Percentiles rank a stretch among this genome's conserved stretches.
Conservation (phyloP, 2,329 filamentous ascomycete genomes). For the Aspergillus sp. region DNA sequence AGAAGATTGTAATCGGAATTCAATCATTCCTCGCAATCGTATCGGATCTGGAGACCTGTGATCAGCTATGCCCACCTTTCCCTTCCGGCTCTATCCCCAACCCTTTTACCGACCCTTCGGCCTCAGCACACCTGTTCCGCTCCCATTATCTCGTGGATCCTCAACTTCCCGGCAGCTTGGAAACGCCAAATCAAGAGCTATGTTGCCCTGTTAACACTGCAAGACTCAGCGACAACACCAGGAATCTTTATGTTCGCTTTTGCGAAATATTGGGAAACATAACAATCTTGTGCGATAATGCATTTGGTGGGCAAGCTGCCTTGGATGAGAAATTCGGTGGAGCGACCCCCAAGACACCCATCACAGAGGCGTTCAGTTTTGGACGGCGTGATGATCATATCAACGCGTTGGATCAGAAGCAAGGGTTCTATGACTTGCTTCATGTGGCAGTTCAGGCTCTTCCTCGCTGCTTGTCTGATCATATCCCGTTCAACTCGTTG, state of each 20-base stretch:
- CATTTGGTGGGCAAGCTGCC: constrained; percentile 93
- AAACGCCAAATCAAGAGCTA: constrained; percentile 31
- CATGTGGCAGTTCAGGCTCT: constrained; percentile 94
- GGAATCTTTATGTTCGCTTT: constrained; percentile 85
- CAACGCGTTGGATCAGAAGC: constrained; percentile 75
- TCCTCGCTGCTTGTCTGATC: constrained; percentile 85
- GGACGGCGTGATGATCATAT: constrained; percentile 76
- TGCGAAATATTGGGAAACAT: constrained; percentile 96
- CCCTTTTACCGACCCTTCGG: constrained; percentile 37
- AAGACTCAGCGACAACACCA: constrained; percentile 70
- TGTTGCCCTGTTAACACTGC: constrained; percentile 57
- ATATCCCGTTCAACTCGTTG: constrained; percentile 88
- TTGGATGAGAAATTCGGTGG: constrained; percentile 92
- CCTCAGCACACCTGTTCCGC: constrained; percentile 35
- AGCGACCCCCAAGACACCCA: constrained; percentile 87
- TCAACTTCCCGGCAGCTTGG: constrained; percentile 26
- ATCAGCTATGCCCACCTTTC: constrained; percentile 76
- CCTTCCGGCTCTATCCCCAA: constrained; percentile 60
- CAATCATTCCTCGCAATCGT: constrained; percentile 91
- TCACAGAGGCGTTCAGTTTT: constrained; percentile 92
- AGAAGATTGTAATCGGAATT: constrained; percentile 96
- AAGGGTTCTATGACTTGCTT: constrained; percentile 91
- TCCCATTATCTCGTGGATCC: constrained; percentile 40
- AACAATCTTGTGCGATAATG: constrained; percentile 92
- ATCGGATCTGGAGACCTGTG: constrained; percentile 83